These are phyloP conservation scores for Hippophae rhamnoides DNA, from an alignment of 306 rosid species.

Conservation along the genomic window DNA sequence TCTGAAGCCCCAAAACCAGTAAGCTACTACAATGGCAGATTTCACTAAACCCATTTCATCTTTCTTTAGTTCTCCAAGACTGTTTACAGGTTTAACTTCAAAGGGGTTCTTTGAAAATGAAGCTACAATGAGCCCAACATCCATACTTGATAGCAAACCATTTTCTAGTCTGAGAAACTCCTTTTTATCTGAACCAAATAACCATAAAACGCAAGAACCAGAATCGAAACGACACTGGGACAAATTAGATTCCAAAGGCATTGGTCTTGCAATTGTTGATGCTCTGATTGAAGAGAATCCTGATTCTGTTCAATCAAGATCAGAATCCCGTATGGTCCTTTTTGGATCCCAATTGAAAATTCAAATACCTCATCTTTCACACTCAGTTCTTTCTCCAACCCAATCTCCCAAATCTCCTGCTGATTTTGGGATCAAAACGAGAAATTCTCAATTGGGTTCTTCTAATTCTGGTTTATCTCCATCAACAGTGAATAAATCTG, in stretches of 20 bases:
- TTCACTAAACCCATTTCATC: slow-evolving; percentile 32
- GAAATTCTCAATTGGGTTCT: slow-evolving; percentile 33
- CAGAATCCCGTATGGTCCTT: slow-evolving; percentile 46
- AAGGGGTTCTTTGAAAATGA: slow-evolving; percentile 49
- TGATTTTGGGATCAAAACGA: slow-evolving; percentile 26
- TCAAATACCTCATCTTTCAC: slow-evolving; percentile 44
- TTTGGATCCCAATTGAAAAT: slow-evolving; percentile 81
- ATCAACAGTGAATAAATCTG: slow-evolving; percentile 27
- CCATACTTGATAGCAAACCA: slow-evolving; percentile 62
- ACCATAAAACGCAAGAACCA: slow-evolving; percentile 31
- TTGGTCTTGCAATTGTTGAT: slow-evolving; percentile 78
- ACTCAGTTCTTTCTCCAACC: slow-evolving; percentile 15
- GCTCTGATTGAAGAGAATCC: slow-evolving; percentile 45
- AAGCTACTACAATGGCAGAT: slow-evolving; percentile 48
- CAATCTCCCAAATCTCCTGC: slow-evolving; percentile 28
- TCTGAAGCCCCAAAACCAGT: slow-evolving; percentile 12
- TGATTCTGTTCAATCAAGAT: slow-evolving; percentile 23
- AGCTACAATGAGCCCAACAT: slow-evolving; percentile 63
- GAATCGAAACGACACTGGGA: slow-evolving; percentile 53
- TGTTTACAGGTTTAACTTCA: slow-evolving; percentile 43
- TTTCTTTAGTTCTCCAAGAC: slow-evolving; percentile 48
- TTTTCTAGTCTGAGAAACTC: slow-evolving; percentile 45
- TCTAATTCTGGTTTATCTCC: slow-evolving; percentile 30
- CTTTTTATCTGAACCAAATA: slow-evolving; percentile 47
- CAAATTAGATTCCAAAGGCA: slow-evolving; percentile 44